Evolutionary conservation across 176 grass and related monocot genomes (phyloP).

Genomic region (Calamus simplicifolius): DNA sequence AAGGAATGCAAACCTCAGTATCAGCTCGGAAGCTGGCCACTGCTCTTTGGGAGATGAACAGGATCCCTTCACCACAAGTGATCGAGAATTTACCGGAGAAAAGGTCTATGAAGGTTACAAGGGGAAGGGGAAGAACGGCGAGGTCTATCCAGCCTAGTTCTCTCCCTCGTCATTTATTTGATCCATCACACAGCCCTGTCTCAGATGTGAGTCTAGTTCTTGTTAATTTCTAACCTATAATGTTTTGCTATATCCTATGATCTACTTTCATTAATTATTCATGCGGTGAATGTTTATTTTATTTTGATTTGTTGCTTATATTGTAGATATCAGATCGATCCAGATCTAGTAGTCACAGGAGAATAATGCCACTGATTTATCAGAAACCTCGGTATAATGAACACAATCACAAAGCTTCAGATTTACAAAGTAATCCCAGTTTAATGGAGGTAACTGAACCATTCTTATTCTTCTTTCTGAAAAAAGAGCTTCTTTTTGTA

Average conservation of each 20-base stretch:
- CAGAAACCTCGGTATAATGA: constrained; percentile 11
- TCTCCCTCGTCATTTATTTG: background rate
- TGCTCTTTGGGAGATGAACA: constrained; percentile 54
- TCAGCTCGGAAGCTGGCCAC: constrained; percentile 67
- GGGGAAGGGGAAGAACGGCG: background rate
- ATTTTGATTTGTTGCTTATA: background rate
- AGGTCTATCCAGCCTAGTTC: background rate
- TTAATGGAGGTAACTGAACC: constrained; percentile 24
- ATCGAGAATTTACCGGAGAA: background rate
- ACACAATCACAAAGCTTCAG: constrained; percentile 16
- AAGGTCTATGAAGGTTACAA: background rate
- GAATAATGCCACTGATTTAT: background rate
- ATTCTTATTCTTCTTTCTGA: no score
- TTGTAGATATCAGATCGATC: background rate
- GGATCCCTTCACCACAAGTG: constrained; percentile 14
- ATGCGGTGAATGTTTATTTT: background rate
- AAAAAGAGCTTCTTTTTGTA: no score
- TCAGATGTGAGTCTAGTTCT: constrained; percentile 1
- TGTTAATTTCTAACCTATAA: background rate
- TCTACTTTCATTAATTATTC: no score
- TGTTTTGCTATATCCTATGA: background rate
- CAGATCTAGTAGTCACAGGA: constrained; percentile 25
- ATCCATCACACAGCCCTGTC: background rate
- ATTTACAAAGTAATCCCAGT: constrained; percentile 17
- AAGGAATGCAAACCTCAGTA: constrained; percentile 19